Evolutionary conservation across 768 basidiomycete species (phyloP).

Genomic region (Leccinum rimulosum): DNA sequence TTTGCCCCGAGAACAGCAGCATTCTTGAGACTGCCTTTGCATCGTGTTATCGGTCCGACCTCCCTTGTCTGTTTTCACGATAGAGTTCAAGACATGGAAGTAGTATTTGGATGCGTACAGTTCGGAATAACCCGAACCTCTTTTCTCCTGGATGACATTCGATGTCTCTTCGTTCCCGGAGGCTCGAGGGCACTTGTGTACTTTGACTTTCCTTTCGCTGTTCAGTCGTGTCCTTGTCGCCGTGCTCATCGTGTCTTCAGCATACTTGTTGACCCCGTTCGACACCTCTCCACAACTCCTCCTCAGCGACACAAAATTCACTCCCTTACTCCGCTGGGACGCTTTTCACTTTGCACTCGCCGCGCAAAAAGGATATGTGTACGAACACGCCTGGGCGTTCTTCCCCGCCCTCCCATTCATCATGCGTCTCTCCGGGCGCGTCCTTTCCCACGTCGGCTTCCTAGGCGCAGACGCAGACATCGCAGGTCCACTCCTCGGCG

Average conservation of each 20-base stretch:
- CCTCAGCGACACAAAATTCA: slow-evolving; percentile 9
- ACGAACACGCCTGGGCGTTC: slow-evolving; percentile 89
- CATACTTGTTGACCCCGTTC: slow-evolving; percentile 22
- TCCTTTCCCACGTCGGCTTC: slow-evolving; percentile 15
- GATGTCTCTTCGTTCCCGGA: neutral
- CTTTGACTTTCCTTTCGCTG: slow-evolving; percentile 22
- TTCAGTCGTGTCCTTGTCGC: slow-evolving; percentile 21
- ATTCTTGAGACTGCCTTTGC: too few relatives aligned
- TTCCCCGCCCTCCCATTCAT: slow-evolving; percentile 65
- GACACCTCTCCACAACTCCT: slow-evolving; percentile 28
- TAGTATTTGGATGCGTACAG: too few relatives aligned
- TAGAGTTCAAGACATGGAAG: too few relatives aligned
- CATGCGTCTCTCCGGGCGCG: slow-evolving; percentile 39
- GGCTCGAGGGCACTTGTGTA: slow-evolving; percentile 16
- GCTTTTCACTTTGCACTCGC: slow-evolving; percentile 75
- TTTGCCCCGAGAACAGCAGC: too few relatives aligned
- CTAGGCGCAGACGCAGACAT: slow-evolving; percentile 12
- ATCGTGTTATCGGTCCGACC: too few relatives aligned
- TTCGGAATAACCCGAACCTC: neutral
- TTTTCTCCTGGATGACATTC: neutral
- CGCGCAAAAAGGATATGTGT: slow-evolving; percentile 53
- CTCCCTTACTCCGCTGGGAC: slow-evolving; percentile 78
- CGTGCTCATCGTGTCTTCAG: slow-evolving; percentile 17
- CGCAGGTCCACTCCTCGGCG: slow-evolving; percentile 33
- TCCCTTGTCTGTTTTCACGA: too few relatives aligned